Conservation (phyloP, 2,329 filamentous ascomycete genomes). For the Penicillium sp. region DNA sequence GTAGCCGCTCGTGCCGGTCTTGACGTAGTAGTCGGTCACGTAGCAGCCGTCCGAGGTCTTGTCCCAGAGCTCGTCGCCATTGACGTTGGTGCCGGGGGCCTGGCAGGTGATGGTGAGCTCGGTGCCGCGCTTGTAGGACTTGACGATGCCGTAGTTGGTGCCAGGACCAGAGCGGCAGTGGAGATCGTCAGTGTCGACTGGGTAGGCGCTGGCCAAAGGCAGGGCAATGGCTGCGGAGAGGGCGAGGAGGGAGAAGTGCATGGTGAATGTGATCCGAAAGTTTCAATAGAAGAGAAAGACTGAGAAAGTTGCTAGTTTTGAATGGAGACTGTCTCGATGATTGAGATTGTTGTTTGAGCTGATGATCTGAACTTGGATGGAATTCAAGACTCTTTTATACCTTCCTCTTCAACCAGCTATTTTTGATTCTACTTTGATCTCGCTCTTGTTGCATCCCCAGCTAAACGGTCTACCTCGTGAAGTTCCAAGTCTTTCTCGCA, state of each 20-base stretch:
- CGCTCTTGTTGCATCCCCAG: not conserved
- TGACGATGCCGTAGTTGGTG: conserved; percentile 19
- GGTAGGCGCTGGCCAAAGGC: conserved; percentile 15
- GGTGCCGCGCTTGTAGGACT: conserved; percentile 14
- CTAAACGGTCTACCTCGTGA: not conserved
- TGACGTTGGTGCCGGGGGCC: conserved; percentile 9
- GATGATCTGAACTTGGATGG: not conserved
- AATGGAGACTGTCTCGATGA: not conserved
- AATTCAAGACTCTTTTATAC: not conserved
- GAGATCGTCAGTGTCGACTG: conserved; percentile 15
- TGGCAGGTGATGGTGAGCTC: conserved; percentile 21
- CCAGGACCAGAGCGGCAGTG: conserved; percentile 25
- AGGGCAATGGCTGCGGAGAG: conserved; percentile 7
- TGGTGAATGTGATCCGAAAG: not conserved
- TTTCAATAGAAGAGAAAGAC: not conserved
- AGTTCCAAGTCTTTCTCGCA: not conserved
- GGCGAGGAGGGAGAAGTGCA: conserved; percentile 8
- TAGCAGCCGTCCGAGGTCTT: conserved; percentile 25
- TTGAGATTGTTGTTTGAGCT: conserved; percentile 1
- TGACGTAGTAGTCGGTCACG: conserved; percentile 23
- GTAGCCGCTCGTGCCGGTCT: conserved; percentile 17
- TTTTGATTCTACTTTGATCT: not conserved
- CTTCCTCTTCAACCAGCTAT: not conserved
- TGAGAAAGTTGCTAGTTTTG: not conserved
- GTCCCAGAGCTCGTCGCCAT: conserved; percentile 22